Base-by-base conservation (phyloP, 495 filamentous ascomycete species). In the Penicillium bialowiezense region DNA sequence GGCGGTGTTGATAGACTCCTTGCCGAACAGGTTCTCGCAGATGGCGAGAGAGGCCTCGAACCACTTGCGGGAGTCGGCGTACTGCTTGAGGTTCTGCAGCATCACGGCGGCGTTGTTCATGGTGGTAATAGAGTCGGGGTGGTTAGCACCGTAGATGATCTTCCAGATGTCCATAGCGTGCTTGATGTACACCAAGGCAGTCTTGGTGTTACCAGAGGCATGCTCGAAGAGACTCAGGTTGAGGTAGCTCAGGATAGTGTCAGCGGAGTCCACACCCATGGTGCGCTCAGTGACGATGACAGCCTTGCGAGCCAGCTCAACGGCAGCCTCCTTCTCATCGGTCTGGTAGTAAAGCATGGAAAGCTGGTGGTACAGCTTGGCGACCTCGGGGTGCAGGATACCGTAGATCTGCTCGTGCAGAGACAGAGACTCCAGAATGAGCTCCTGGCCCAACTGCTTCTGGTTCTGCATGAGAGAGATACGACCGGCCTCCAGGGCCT, bases 351-450 rank as follows among this genome's bases (percentile, higher is more conserved):
- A 96, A 35, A 97, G 78, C 79, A 93, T 95, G 6, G 95, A 95
- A 23, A 99, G 77, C 32, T 86, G 88, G 67, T 95, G 89, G 73
- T 99, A 99, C 28, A 95, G 85, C 65, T 92, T 83, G 45, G 92
- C 91, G 55, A 97, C 91, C 70, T 99, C 95, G 9, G 95, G 90
- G 65, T 99, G 95, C 18, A 99, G 78, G 33, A 97, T 91, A 48
- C 95, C 95, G 60, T 99, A 99, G 60, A 99, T 97, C 69, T 99
- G 95, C 72, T 99, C 95, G 60, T 99, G 90, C 24, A 99, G 78
- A 38, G 93, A 95, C 51, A 99, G 76, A 17, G 91, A 96, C 65
- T 99, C 95, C 37, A 97, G 75, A 31, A 99, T 81, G 41, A 99
- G 82, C 65, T 97, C 93, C 72, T 96, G 92, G 42, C 95, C 95